phyloP scores from a whole-genome alignment of 2,329 filamentous ascomycete genomes.

The Verticillium klebahnii region DNA sequence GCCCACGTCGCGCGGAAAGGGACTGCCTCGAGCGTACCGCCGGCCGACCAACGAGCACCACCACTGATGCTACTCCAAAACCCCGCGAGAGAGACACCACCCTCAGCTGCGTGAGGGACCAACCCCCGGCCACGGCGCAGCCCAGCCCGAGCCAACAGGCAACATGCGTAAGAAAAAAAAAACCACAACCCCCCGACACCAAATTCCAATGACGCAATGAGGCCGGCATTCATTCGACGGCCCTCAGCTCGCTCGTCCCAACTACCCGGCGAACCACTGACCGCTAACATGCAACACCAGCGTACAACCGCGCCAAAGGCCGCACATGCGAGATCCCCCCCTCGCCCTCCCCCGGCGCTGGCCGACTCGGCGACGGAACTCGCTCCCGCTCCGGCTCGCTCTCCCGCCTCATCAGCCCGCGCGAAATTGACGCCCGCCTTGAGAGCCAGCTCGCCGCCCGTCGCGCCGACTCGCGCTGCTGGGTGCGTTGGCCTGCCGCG shows the following conservation, averaged over 20 bases:
- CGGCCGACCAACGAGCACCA: not conserved
- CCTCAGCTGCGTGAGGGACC: not conserved
- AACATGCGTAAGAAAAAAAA: not conserved
- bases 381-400: not conserved
- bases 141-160: not conserved
- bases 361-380: not conserved
- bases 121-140: not conserved
- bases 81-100: not conserved
- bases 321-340: conserved; percentile 2
- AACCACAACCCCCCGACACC: not conserved
- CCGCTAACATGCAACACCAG: not conserved
- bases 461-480: not conserved
- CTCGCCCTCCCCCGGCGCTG: not conserved
- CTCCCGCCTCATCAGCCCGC: conserved; percentile 1
- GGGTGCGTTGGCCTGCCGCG: not conserved
- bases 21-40: not conserved
- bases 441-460: not conserved
- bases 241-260: no score
- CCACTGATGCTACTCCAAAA: not conserved
- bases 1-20: not conserved
- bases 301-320: conserved; percentile 1
- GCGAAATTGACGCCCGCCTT: not conserved
- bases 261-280: not conserved
- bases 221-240: not conserved
- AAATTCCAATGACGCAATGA: not conserved